Evolutionary conservation across 129 eudicot genomes (phyloP).

Genomic region (Lonicera japonica): DNA sequence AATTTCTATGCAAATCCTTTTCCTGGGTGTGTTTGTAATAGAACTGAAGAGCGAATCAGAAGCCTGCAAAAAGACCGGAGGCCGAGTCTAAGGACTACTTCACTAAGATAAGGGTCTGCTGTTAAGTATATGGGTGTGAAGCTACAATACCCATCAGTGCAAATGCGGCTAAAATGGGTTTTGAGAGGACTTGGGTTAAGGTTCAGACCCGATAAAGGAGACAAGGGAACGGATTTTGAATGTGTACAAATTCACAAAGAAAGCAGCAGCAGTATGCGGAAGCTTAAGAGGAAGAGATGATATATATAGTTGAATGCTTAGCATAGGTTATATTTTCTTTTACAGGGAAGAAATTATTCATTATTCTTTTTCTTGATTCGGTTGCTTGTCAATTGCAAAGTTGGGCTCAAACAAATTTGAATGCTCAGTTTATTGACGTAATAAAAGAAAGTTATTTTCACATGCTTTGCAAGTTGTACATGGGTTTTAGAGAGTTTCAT

Average conservation of each 20-base stretch:
- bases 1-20: slow-evolving; percentile 87
- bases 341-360: not conserved
- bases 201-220: no score
- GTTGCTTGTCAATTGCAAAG: not conserved
- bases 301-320: not conserved
- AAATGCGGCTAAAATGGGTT: not conserved
- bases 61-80: slow-evolving; percentile 12
- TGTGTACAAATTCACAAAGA: slow-evolving; percentile 4
- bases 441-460: not conserved
- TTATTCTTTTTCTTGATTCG: not conserved
- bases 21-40: slow-evolving; percentile 72
- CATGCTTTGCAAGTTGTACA: no score
- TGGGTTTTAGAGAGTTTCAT: no score
- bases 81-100: slow-evolving; percentile 18
- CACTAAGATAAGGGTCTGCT: slow-evolving; percentile 16
- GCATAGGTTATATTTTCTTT: not conserved
- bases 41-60: slow-evolving; percentile 23
- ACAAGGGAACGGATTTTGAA: no score
- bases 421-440: not conserved
- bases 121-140: not conserved
- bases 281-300: not conserved
- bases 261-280: no score
- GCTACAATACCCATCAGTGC: not conserved
- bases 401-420: not conserved
- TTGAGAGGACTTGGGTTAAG: not conserved